Percentiles rank a stretch among this genome's conserved stretches.
Conservation (phyloP, 169 alveolate species). For the Eimeria acervulina region DNA sequence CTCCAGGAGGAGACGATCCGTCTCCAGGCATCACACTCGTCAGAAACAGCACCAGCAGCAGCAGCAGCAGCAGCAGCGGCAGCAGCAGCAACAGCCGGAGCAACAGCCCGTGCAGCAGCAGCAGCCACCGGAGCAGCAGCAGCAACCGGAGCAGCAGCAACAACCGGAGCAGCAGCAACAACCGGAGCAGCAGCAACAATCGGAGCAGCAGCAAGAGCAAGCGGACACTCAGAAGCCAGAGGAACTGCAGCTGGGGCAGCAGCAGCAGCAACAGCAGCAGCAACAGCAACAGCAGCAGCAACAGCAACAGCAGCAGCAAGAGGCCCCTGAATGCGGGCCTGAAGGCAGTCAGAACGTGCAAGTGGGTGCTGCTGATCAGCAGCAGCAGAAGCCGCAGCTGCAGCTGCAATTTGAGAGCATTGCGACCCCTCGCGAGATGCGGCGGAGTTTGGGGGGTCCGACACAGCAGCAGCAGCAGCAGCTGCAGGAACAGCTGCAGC, state of each 20-base stretch:
- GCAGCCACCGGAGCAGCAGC: no score
- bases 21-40: neutral
- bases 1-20: neutral
- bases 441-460: neutral
- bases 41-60: neutral
- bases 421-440: neutral
- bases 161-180: no score
- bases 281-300: constrained; percentile 31
- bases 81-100: no score
- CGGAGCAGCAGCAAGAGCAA: no score
- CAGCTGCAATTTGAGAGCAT: neutral
- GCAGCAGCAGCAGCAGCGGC: neutral
- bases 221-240: no score
- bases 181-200: no score
- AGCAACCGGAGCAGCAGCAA: no score
- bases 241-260: neutral
- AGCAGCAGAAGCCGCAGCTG: constrained; percentile 15
- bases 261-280: constrained; percentile 11
- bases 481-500: constrained; percentile 52
- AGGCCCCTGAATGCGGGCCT: neutral
- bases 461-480: constrained; percentile 30
- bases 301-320: neutral
- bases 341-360: neutral
- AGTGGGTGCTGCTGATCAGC: no score
- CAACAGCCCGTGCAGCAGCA: no score